Evolutionary conservation across 2,329 filamentous ascomycete genomes (phyloP), one percentile per base, ranked within the genome.

Genomic region (Annulohypoxylon truncatum): DNA sequence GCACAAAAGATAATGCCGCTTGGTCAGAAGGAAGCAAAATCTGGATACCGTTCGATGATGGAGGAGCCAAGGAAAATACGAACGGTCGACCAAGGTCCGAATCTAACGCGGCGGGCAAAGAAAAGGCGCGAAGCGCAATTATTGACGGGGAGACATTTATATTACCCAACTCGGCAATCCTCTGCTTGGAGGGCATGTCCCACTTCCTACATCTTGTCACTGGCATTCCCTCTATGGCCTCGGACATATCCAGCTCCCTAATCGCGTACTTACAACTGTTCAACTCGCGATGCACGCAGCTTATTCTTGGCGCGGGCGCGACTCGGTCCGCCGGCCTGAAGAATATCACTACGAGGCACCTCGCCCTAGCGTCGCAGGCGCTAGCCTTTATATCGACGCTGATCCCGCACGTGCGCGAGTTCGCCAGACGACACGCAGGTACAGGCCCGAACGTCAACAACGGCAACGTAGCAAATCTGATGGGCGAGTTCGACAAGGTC

Each of bases 281-380:
- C 84, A 97, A 99, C 78, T 97, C 94, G 2, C 91, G 96, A 18
- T 94, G 94, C 62, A 96, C 92, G n/a, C 96, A 99, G 77, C 87
- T 99, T 62, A 97, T 99, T 69, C 89, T 99, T 5, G 96, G 96
- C 0, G 96, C 96, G 1, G 96, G 96, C 3, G 96, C 96, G 3
- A 97, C 93, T 4, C 86, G 89, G 33, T 94, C 92, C 22, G 96
- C 94, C 0, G 95, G 95, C 0, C 83, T 99, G 18, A 97, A 94
- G 77, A 97, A 97, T 75, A 99, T 99, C 77, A 97, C 93, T 0
- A 97, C 96, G 0, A 96, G 96, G 73, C 95, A 99, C 79, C 86
- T 99, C 1, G 94, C 96, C 0, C 88, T 98, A 15, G 94, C 96
- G 2, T 94, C 92, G 0, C 95, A 97, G 78, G 92, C 94, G 0